Evolutionary conservation across 768 basidiomycete species (phyloP).

Genomic region (Amanita polypyramis): DNA sequence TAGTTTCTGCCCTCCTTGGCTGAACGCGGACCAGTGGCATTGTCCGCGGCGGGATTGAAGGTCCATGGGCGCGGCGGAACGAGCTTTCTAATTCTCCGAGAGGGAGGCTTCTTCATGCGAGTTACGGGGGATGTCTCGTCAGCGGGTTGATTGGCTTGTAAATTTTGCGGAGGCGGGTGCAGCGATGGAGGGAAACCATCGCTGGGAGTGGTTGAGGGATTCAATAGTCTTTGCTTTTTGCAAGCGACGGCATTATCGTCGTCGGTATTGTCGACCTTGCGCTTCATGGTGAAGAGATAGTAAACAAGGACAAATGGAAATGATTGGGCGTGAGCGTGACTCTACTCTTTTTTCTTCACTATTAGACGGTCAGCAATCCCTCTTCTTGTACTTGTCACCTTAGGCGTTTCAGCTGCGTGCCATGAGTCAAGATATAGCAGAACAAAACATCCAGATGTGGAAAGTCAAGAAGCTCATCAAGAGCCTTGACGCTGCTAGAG

Average conservation of each 20-base stretch:
- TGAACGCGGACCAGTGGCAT: slow-evolving; percentile 73
- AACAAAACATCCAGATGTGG: slow-evolving; percentile 97
- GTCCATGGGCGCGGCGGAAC: slow-evolving; percentile 69
- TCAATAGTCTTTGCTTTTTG: neutral
- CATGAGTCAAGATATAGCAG: slow-evolving; percentile 79
- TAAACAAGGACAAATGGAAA: slow-evolving; percentile 16
- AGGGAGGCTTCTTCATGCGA: neutral
- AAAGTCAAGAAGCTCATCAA: slow-evolving; percentile 99
- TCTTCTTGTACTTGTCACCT: slow-evolving; percentile 16
- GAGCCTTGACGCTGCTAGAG: slow-evolving; percentile 90
- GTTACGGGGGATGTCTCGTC: neutral
- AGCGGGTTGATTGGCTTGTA: neutral
- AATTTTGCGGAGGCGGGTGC: neutral
- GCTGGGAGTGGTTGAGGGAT: neutral
- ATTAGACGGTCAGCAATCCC: slow-evolving; percentile 15
- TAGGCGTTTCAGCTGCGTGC: slow-evolving; percentile 28
- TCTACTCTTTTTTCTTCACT: neutral
- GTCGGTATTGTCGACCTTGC: slow-evolving; percentile 16
- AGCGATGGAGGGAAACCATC: neutral
- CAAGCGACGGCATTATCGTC: neutral
- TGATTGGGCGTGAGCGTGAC: neutral
- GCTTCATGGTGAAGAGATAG: slow-evolving; percentile 19
- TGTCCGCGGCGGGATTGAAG: slow-evolving; percentile 62
- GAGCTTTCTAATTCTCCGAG: slow-evolving; percentile 45
- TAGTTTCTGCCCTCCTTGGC: slow-evolving; percentile 71